These are phyloP conservation scores for Termitomyces titanicus DNA, from an alignment of 768 basidiomycete genomes.

Conservation along the genomic window DNA sequence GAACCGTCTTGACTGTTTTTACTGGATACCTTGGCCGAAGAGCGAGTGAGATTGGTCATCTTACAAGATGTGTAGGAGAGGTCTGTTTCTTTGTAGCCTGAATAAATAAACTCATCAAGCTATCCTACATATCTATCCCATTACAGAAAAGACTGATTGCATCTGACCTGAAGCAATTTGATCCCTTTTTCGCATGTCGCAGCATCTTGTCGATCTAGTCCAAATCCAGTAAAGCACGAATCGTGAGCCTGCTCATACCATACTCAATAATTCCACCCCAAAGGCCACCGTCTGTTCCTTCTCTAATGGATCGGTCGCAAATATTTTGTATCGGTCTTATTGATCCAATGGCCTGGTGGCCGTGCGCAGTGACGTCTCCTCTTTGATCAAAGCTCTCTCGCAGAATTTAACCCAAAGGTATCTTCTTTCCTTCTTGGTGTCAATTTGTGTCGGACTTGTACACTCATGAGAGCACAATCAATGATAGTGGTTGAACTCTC, in stretches of 20 bases:
- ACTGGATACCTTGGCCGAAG: too few relatives aligned
- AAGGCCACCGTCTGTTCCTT: conserved; percentile 9
- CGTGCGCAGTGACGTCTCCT: conserved; percentile 13
- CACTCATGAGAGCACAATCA: too few relatives aligned
- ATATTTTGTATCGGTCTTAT: conserved; percentile 17
- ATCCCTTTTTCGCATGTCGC: conserved; percentile 26
- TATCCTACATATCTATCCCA: neutral
- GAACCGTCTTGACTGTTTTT: too few relatives aligned
- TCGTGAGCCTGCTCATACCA: conserved; percentile 22
- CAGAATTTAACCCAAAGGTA: conserved; percentile 27
- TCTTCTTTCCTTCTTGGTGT: conserved; percentile 23
- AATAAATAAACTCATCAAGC: too few relatives aligned
- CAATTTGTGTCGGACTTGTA: conserved; percentile 13
- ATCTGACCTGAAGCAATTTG: conserved; percentile 24
- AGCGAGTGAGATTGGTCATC: too few relatives aligned
- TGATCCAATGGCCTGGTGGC: conserved; percentile 25
- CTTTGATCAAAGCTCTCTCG: conserved; percentile 24
- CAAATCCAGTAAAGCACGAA: conserved; percentile 18
- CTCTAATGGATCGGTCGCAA: conserved; percentile 23
- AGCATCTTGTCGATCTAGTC: conserved; percentile 17
- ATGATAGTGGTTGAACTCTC: too few relatives aligned
- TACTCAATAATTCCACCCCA: conserved; percentile 25
- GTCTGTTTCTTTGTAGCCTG: too few relatives aligned
- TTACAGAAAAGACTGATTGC: conserved; percentile 20
- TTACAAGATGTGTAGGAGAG: too few relatives aligned